Evolutionary conservation across 139 green algal species (phyloP), one percentile per base, ranked within the genome.

Genomic region (Trebouxia sp.): DNA sequence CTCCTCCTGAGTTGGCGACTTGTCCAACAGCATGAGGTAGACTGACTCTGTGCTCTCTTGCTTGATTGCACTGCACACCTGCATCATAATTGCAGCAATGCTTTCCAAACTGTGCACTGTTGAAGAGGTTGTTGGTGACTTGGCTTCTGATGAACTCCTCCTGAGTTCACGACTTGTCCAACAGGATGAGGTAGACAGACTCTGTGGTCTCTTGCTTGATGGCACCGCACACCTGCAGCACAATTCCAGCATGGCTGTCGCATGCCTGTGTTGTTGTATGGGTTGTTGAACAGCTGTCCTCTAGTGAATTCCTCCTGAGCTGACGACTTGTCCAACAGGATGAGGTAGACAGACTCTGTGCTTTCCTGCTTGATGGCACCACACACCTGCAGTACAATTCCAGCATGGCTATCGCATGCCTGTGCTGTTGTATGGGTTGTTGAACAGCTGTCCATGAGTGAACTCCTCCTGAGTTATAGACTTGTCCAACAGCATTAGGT

Each of bases 261-360:
- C 22, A 65, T 5, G 10, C 30, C 20, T 65, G 51, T 9, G 24
- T 24, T 28, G 22, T 65, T 22, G 55, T 35, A 65, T 9, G 20
- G 8, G 55, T 53, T 14, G 3, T 11, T 6, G 47, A 53, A 14
- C 47, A 53, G 86, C 0, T 69, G 32, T 10, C 88, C 88, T 5
- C 83, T 86, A 7, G 92, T 93, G 78, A 92, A 92, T 83, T 94
- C 90, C 81, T 93, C 89, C 81, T 94, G 90, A 1, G 82, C 93
- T 12, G 79, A 42, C 0, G 87, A 85, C 81, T 94, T 93, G 76
- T 87, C 84, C 43, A 94, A 83, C 45, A 88, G 43, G 48, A 94
- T 81, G 69, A 86, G 43, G 53, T 79, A 70, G 42, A 55, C 48
- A 35, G 15, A 17, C 72, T 74, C 45, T 26, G 38, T 32, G 37